phyloP scores from a whole-genome alignment of 768 basidiomycete genomes.

The Lactifluus hygrophoroides region DNA sequence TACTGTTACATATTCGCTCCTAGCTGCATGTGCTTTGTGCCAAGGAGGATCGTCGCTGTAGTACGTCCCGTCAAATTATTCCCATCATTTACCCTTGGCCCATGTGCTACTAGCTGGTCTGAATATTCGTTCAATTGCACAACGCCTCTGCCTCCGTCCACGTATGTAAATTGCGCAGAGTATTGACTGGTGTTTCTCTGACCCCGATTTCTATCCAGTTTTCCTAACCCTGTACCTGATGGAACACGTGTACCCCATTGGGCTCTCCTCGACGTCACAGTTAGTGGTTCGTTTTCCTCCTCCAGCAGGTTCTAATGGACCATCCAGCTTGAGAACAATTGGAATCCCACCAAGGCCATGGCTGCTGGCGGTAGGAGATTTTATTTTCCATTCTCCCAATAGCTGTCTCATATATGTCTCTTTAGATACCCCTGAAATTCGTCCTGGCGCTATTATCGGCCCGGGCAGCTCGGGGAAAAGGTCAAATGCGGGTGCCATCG shows the following conservation, averaged over 20 bases:
- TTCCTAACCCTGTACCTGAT: slow-evolving; percentile 2
- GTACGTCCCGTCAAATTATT: background rate
- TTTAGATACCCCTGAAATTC: background rate
- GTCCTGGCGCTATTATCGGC: background rate
- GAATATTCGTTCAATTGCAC: background rate
- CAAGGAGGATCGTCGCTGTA: background rate
- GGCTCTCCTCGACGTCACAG: background rate
- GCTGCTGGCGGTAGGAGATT: background rate
- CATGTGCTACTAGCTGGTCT: background rate
- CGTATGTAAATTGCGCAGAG: background rate
- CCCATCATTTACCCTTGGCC: too few species aligned
- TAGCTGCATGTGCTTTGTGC: background rate
- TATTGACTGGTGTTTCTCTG: background rate
- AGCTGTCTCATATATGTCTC: background rate
- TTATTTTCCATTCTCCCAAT: background rate
- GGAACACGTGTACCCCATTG: slow-evolving; percentile 5
- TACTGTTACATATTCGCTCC: background rate
- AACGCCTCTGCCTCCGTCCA: too few species aligned
- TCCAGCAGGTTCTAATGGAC: background rate
- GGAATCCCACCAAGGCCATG: background rate
- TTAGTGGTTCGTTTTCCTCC: background rate
- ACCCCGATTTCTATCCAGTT: background rate
- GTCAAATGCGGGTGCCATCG: background rate
- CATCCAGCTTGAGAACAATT: background rate
- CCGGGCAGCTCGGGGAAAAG: too few species aligned